A percentile compares a stretch with the other conserved stretches of the same genome.
phyloP scores from a whole-genome alignment of 2,329 filamentous ascomycete species.

The Aspergillus glaucus region DNA sequence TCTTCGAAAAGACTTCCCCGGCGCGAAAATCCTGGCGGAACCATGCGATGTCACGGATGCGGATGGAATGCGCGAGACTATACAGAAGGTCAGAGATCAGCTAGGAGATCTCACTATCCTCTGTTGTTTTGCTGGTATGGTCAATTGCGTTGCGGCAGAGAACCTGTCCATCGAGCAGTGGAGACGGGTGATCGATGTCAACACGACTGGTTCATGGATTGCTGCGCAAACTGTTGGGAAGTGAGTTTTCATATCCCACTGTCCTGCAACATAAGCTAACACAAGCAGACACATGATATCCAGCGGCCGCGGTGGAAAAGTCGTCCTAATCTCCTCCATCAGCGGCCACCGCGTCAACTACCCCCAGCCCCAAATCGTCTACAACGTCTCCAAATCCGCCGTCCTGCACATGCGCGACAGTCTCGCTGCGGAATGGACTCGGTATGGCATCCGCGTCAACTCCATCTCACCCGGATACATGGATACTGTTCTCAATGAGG shows the following conservation, averaged over 20 bases:
- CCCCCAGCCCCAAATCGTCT: conserved; percentile 63
- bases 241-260: conserved; percentile 14
- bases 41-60: conserved; percentile 56
- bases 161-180: conserved; percentile 55
- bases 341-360: conserved; percentile 64
- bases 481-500: conserved; percentile 67
- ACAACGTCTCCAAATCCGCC: conserved; percentile 66
- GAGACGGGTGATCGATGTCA: conserved; percentile 62
- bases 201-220: conserved; percentile 63
- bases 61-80: conserved; percentile 12
- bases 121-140: conserved; percentile 63
- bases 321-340: conserved; percentile 62
- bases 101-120: conserved; percentile 52
- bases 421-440: conserved; percentile 66
- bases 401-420: conserved; percentile 57
- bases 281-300: conserved; percentile 45
- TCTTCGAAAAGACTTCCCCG: conserved; percentile 51
- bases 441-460: conserved; percentile 64
- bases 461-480: conserved; percentile 67
- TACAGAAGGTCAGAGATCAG: conserved; percentile 10
- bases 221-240: conserved; percentile 58
- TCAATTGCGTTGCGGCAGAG: conserved; percentile 55
- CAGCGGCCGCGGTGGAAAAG: conserved; percentile 50
- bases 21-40: conserved; percentile 45
- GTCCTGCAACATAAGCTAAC: neutral